Evolutionary conservation across 768 basidiomycete species (phyloP).

Genomic region (Amanita molliuscula): DNA sequence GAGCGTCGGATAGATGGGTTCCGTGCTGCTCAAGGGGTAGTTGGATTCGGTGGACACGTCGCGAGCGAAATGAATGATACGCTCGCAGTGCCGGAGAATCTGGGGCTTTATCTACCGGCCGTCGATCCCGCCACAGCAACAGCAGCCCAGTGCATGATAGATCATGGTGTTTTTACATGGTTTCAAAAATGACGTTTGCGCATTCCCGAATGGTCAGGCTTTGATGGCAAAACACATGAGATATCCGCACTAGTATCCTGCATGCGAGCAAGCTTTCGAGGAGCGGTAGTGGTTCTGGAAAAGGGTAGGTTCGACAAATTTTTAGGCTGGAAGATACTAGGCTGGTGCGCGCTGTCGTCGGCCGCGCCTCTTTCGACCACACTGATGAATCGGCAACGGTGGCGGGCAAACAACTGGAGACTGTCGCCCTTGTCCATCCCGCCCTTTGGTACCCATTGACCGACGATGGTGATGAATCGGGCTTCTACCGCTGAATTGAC

Average conservation of each 20-base stretch:
- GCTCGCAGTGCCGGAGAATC: slow-evolving; percentile 64
- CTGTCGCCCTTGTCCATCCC: background rate
- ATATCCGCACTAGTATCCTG: background rate
- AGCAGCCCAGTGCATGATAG: slow-evolving; percentile 4
- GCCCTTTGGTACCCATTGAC: background rate
- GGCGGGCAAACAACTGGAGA: background rate
- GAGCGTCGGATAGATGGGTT: slow-evolving; percentile 79
- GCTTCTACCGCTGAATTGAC: background rate
- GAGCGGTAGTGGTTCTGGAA: background rate
- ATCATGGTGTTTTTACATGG: background rate
- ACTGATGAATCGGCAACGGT: background rate
- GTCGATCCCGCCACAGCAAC: slow-evolving; percentile 2
- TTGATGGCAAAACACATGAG: background rate
- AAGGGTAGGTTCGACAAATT: background rate
- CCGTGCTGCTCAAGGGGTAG: slow-evolving; percentile 66
- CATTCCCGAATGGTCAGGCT: background rate
- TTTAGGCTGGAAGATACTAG: background rate
- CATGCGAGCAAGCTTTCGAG: background rate
- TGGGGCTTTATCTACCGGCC: slow-evolving; percentile 40
- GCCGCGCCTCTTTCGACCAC: background rate
- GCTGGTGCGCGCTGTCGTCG: background rate
- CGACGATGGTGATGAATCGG: background rate
- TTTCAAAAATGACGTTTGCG: background rate
- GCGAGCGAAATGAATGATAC: slow-evolving; percentile 57
- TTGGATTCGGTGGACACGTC: slow-evolving; percentile 81